Evolutionary conservation across 345 rosid genomes (phyloP).

Genomic region (Bruguiera parviflora): DNA sequence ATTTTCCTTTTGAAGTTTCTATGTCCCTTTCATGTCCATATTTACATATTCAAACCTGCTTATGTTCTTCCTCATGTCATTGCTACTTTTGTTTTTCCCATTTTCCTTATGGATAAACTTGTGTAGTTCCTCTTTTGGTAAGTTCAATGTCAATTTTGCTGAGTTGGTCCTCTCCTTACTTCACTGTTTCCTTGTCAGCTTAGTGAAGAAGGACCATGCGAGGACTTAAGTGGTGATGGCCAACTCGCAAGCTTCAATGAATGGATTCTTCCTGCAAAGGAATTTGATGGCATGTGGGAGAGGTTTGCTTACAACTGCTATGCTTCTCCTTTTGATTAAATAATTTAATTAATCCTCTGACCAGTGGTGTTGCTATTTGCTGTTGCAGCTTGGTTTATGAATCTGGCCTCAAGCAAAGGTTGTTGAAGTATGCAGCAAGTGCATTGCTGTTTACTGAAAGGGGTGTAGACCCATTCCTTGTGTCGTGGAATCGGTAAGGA

Average conservation of each 20-base stretch:
- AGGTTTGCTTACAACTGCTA: constrained; percentile 48
- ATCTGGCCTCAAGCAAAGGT: constrained; percentile 86
- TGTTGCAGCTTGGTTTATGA: constrained; percentile 82
- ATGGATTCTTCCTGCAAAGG: constrained; percentile 96
- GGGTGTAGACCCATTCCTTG: constrained; percentile 84
- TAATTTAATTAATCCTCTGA: constrained; percentile 4
- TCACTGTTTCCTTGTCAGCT: constrained; percentile 48
- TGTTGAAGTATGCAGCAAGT: constrained; percentile 86
- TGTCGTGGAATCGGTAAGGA: constrained; percentile 91
- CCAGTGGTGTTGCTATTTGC: constrained; percentile 8
- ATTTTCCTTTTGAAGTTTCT: background rate
- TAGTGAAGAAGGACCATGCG: constrained; percentile 94
- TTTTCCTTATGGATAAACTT: too few species aligned
- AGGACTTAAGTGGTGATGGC: constrained; percentile 72
- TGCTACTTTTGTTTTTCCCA: too few species aligned
- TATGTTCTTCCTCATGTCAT: too few species aligned
- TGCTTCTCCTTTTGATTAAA: constrained; percentile 3
- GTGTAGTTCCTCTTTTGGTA: too few species aligned
- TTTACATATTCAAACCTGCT: background rate
- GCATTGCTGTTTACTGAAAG: constrained; percentile 86
- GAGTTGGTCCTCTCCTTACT: constrained; percentile 6
- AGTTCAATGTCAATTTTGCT: background rate
- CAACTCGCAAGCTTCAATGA: constrained; percentile 86
- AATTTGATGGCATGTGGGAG: constrained; percentile 99
- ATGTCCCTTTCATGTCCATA: background rate